Percentiles rank a stretch among this genome's conserved stretches.
Conservation (phyloP, 495 filamentous ascomycete genomes). For the Geoglossum glabrum region DNA sequence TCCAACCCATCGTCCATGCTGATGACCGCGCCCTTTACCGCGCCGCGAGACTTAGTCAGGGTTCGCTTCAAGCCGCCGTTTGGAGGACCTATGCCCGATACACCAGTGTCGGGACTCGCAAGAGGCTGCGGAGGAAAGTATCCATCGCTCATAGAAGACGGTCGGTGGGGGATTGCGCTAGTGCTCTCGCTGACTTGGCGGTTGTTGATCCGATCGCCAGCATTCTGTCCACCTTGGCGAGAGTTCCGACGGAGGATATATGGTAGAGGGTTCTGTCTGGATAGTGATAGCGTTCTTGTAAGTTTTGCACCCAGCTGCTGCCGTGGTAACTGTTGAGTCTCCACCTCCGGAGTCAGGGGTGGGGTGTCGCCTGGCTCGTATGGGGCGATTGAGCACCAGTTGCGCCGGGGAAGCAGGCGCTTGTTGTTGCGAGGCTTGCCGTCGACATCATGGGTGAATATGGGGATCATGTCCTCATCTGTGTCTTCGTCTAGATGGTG, state of each 20-base stretch:
- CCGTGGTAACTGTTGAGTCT: conserved; percentile 23
- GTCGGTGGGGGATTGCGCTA: conserved; percentile 14
- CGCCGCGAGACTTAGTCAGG: background rate
- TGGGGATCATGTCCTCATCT: conserved; percentile 86
- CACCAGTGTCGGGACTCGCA: background rate
- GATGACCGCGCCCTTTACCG: conserved; percentile 15
- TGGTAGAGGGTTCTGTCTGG: conserved; percentile 28
- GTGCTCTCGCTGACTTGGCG: background rate
- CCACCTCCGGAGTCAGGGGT: conserved; percentile 36
- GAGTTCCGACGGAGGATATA: conserved; percentile 37
- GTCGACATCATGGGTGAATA: conserved; percentile 77
- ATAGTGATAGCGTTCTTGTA: conserved; percentile 39
- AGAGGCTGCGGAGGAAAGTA: conserved; percentile 17
- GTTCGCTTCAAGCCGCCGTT: conserved; percentile 4
- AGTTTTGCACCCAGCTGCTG: background rate
- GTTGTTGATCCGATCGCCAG: conserved; percentile 32
- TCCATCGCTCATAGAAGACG: conserved; percentile 18
- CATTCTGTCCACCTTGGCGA: conserved; percentile 13
- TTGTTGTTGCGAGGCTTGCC: conserved; percentile 81
- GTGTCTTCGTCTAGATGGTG: conserved; percentile 75
- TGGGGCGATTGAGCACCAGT: conserved; percentile 76
- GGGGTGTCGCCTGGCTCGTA: conserved; percentile 64
- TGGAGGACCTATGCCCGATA: background rate
- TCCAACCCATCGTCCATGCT: conserved; percentile 65
- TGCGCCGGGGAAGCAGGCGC: conserved; percentile 68